phyloP scores from a whole-genome alignment of 2,329 filamentous ascomycete genomes.

The Lachnellula cervina region DNA sequence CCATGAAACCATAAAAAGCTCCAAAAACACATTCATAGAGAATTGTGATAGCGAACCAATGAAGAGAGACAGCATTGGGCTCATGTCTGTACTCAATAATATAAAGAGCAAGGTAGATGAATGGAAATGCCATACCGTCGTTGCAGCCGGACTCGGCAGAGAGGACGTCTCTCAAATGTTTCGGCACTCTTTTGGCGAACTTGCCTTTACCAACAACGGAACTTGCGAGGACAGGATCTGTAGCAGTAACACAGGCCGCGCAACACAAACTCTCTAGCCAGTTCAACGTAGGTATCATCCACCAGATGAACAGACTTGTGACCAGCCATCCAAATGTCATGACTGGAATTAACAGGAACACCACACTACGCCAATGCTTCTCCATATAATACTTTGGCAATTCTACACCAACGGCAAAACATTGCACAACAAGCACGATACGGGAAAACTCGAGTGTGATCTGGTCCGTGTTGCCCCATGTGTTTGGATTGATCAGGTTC shows the following conservation, averaged over 20 bases:
- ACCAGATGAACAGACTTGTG: slow-evolving; percentile 92
- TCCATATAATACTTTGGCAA: slow-evolving; percentile 96
- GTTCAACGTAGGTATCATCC: slow-evolving; percentile 70
- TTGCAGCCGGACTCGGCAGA: slow-evolving; percentile 98
- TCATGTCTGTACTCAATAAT: slow-evolving; percentile 75
- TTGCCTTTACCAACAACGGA: slow-evolving; percentile 99
- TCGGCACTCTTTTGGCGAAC: slow-evolving; percentile 94
- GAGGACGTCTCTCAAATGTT: slow-evolving; percentile 90
- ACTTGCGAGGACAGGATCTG: slow-evolving; percentile 92
- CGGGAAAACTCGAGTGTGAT: slow-evolving; percentile 86
- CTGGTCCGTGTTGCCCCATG: slow-evolving; percentile 80
- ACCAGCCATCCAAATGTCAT: slow-evolving; percentile 97
- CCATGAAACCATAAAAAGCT: slow-evolving; percentile 76
- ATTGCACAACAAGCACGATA: slow-evolving; percentile 86
- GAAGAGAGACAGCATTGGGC: slow-evolving; percentile 64
- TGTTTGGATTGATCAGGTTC: slow-evolving; percentile 68
- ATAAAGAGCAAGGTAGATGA: slow-evolving; percentile 89
- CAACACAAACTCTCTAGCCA: slow-evolving; percentile 88
- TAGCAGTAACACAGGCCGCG: slow-evolving; percentile 93
- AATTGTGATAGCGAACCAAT: slow-evolving; percentile 87
- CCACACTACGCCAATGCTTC: slow-evolving; percentile 89
- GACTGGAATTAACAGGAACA: slow-evolving; percentile 82
- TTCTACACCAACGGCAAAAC: slow-evolving; percentile 87
- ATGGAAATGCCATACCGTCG: slow-evolving; percentile 99
- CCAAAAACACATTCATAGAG: slow-evolving; percentile 96